Percentiles rank a stretch among this genome's conserved stretches.
Evolutionary conservation across 2,329 filamentous ascomycete genomes (phyloP).

Genomic region (Xenoacremonium recifei): DNA sequence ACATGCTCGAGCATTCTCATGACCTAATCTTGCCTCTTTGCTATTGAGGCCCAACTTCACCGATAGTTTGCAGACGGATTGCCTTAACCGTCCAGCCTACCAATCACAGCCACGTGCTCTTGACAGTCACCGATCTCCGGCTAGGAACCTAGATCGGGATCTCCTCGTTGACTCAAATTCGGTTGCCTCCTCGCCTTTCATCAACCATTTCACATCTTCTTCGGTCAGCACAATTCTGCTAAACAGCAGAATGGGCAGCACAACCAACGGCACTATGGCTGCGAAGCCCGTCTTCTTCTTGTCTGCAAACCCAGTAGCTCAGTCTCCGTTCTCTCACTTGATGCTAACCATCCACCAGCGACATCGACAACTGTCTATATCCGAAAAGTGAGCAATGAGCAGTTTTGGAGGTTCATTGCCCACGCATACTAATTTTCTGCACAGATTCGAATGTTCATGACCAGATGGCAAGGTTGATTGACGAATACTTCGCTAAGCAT

Average conservation of each 20-base stretch:
- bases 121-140: too few species aligned
- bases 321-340: not conserved
- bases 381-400: conserved; percentile 63
- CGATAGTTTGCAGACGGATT: too few species aligned
- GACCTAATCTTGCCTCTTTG: too few species aligned
- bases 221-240: conserved; percentile 7
- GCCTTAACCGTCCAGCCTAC: conserved; percentile 18
- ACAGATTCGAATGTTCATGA: conserved; percentile 77
- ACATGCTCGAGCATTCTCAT: too few species aligned
- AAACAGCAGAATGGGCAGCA: conserved; percentile 28
- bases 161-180: conserved; percentile 13
- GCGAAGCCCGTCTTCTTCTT: conserved; percentile 44
- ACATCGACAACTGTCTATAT: conserved; percentile 98
- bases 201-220: not conserved
- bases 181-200: not conserved
- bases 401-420: too few species aligned
- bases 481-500: conserved; percentile 62
- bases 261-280: conserved; percentile 32
- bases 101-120: conserved; percentile 21
- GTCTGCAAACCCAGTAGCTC: conserved; percentile 23
- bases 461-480: conserved; percentile 82
- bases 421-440: conserved; percentile 3
- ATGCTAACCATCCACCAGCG: conserved; percentile 56
- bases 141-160: too few species aligned
- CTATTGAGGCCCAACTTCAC: too few species aligned